Evolutionary conservation across 2,329 filamentous ascomycete species (phyloP).

Genomic region (Aureobasidium sp.): DNA sequence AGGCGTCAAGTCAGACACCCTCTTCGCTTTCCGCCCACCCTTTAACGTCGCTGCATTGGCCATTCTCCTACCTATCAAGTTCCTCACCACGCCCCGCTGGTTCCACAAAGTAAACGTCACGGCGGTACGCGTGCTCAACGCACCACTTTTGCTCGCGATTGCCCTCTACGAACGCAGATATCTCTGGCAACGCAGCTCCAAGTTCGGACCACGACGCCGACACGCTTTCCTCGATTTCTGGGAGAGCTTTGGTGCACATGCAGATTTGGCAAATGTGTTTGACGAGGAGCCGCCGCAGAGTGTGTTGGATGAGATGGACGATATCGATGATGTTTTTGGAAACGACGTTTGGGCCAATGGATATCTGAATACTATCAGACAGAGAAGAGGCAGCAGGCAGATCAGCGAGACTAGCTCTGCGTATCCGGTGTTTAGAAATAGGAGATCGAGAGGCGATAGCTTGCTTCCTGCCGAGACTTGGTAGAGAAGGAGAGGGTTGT

Average conservation of each 20-base stretch:
- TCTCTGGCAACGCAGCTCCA: conserved; percentile 49
- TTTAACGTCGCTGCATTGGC: conserved; percentile 76
- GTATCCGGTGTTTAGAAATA: conserved; percentile 11
- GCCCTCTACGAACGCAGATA: conserved; percentile 62
- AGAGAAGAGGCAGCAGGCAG: conserved; percentile 9
- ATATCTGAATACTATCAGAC: conserved; percentile 13
- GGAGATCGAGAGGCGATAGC: conserved; percentile 9
- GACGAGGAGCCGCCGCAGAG: conserved; percentile 60
- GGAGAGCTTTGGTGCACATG: conserved; percentile 63
- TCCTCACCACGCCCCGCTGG: conserved; percentile 71
- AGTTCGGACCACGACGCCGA: conserved; percentile 31
- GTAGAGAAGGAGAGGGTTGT: background rate
- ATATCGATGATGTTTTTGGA: conserved; percentile 41
- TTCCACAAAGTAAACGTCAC: conserved; percentile 86
- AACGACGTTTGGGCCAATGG: conserved; percentile 37
- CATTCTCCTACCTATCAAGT: conserved; percentile 68
- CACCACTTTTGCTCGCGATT: conserved; percentile 66
- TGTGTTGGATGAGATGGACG: conserved; percentile 41
- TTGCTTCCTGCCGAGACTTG: conserved; percentile 9
- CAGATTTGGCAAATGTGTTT: conserved; percentile 66
- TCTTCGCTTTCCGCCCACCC: conserved; percentile 75
- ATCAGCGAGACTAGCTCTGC: conserved; percentile 13
- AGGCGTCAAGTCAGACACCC: conserved; percentile 75
- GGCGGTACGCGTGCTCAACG: conserved; percentile 65
- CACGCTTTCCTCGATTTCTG: conserved; percentile 48